Percentiles rank a stretch among this genome's conserved stretches.
Conservation (phyloP, 164 flowering plant species). For the Pachysandra terminalis region DNA sequence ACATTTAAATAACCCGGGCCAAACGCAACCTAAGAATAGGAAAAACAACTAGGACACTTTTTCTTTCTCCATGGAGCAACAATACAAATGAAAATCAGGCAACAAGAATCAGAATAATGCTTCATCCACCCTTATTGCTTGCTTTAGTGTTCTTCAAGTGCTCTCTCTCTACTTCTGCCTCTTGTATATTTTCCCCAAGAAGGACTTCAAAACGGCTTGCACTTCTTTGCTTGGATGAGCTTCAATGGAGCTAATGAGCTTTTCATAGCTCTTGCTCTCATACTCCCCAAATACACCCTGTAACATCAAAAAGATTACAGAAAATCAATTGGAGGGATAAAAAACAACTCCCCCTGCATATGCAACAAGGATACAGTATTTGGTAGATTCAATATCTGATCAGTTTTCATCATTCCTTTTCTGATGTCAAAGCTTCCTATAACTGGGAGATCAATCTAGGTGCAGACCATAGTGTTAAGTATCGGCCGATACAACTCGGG, state of each 20-base stretch:
- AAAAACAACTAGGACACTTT: background rate
- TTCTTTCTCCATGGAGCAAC: background rate
- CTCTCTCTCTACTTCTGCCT: slow-evolving; percentile 61
- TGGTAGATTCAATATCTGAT: too few relatives aligned
- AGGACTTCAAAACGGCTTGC: slow-evolving; percentile 79
- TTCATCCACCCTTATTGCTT: background rate
- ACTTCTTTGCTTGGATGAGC: slow-evolving; percentile 81
- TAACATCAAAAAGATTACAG: background rate
- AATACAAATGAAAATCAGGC: background rate
- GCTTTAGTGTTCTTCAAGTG: background rate
- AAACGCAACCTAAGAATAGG: too few relatives aligned
- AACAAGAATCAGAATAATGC: background rate
- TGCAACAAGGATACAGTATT: background rate
- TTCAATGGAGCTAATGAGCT: slow-evolving; percentile 55
- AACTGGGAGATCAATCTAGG: too few relatives aligned
- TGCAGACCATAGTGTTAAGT: too few relatives aligned
- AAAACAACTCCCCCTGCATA: background rate
- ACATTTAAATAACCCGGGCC: too few relatives aligned
- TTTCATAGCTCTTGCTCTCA: slow-evolving; percentile 61
- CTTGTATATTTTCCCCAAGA: slow-evolving; percentile 87
- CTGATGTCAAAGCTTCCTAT: too few relatives aligned
- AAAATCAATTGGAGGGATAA: background rate
- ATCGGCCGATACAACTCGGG: too few relatives aligned
- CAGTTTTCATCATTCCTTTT: too few relatives aligned
- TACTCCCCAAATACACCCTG: slow-evolving; percentile 65